phyloP scores from a whole-genome alignment of 1,284 basidiomycete genomes.

The Trichosporon faecale region DNA sequence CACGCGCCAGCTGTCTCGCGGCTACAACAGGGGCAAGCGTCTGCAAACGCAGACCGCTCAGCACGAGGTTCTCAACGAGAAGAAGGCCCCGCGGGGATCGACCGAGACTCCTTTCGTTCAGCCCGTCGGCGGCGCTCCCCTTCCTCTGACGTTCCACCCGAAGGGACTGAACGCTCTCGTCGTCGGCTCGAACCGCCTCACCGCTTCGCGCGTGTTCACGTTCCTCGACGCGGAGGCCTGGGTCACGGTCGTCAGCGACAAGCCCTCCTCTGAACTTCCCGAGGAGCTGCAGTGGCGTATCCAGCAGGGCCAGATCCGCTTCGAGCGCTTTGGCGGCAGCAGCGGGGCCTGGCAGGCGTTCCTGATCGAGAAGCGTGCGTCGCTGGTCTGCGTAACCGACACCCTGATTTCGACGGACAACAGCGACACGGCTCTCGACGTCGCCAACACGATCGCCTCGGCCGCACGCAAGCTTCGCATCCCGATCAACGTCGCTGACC shows the following conservation, averaged over 20 bases:
- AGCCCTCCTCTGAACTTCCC: constrained; percentile 53
- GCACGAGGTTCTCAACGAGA: not conserved
- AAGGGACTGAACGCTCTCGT: constrained; percentile 61
- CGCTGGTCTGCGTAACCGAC: constrained; percentile 73
- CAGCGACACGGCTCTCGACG: constrained; percentile 53
- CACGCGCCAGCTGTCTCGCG: constrained; percentile 26
- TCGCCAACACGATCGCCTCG: constrained; percentile 59
- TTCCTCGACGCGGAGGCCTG: constrained; percentile 76
- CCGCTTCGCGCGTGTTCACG: constrained; percentile 73
- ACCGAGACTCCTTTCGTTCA: constrained; percentile 35
- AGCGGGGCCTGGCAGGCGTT: constrained; percentile 17
- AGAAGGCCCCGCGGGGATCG: not conserved
- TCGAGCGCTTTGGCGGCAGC: constrained; percentile 48
- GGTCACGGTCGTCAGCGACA: constrained; percentile 64
- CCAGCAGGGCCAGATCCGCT: constrained; percentile 58
- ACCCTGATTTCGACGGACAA: constrained; percentile 53
- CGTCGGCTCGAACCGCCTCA: constrained; percentile 70
- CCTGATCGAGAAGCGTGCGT: constrained; percentile 39
- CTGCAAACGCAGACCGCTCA: not conserved
- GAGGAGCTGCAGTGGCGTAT: constrained; percentile 70
- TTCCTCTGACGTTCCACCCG: constrained; percentile 71
- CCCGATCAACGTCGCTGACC: constrained; percentile 82
- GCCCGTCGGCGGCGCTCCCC: constrained; percentile 62
- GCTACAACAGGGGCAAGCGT: not conserved
- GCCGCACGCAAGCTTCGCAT: constrained; percentile 63